Conservation (phyloP, 768 basidiomycete species). For the Lepiota venenata region DNA sequence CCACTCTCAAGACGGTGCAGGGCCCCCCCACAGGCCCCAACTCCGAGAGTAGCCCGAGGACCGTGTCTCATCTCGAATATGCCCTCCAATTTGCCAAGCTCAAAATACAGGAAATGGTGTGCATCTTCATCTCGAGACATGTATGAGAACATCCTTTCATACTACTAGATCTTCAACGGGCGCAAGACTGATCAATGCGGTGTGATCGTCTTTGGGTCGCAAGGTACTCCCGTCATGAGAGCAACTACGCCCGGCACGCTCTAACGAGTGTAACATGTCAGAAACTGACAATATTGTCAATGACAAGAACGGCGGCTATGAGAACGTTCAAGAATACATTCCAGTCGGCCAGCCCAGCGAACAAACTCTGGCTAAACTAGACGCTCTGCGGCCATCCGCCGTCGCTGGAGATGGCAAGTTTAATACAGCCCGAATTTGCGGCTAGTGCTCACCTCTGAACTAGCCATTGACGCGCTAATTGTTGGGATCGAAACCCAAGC, state of each 20-base stretch:
- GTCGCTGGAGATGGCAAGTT: conserved; percentile 64
- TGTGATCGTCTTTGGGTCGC: conserved; percentile 84
- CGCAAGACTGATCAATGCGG: conserved; percentile 94
- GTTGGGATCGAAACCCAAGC: conserved; percentile 83
- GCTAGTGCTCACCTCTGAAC: not conserved
- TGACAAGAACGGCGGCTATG: conserved; percentile 62
- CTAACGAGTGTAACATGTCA: conserved; percentile 22
- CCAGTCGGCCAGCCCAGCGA: conserved; percentile 65
- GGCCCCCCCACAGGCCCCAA: conserved; percentile 48
- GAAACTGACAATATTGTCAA: conserved; percentile 68
- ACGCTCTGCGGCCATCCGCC: conserved; percentile 52
- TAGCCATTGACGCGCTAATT: conserved; percentile 85
- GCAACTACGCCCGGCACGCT: not conserved
- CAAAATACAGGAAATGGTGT: conserved; percentile 89
- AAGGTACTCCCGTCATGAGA: conserved; percentile 41
- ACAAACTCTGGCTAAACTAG: conserved; percentile 61
- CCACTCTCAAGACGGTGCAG: conserved; percentile 51
- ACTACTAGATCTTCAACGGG: conserved; percentile 78
- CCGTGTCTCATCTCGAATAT: conserved; percentile 80
- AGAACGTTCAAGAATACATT: conserved; percentile 69
- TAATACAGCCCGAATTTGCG: not conserved
- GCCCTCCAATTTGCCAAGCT: conserved; percentile 84
- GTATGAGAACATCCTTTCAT: conserved; percentile 4
- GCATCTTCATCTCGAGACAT: conserved; percentile 7
- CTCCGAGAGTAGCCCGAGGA: conserved; percentile 44